Conservation (phyloP, 305 asterid genomes). For the Fraxinus platypoda region DNA sequence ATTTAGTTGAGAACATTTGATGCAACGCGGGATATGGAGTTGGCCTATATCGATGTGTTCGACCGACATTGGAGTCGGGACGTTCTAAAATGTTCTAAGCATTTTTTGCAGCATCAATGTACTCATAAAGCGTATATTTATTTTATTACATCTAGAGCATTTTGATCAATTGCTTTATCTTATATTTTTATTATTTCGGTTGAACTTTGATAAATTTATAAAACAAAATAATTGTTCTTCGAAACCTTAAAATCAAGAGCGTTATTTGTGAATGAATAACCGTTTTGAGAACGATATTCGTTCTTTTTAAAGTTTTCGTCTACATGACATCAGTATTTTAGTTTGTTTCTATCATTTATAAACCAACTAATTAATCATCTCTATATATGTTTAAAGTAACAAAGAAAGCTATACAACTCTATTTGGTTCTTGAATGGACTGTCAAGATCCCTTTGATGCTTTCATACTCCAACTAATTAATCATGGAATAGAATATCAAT, state of each 20-base stretch:
- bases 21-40: neutral
- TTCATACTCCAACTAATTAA: conserved; percentile 11
- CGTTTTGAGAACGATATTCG: neutral
- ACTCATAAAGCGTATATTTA: neutral
- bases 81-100: neutral
- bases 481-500: neutral
- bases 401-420: neutral
- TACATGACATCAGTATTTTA: too few species aligned
- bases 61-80: neutral
- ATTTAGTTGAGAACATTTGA: neutral
- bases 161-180: neutral
- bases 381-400: neutral
- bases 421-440: conserved; percentile 18
- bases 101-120: neutral
- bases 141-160: too few species aligned
- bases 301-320: neutral
- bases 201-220: neutral
- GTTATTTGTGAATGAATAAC: neutral
- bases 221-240: too few species aligned
- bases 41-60: neutral
- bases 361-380: neutral
- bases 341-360: neutral
- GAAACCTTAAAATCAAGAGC: neutral
- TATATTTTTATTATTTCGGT: too few species aligned
- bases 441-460: conserved; percentile 23